Conservation (phyloP, 2,329 filamentous ascomycete genomes). For the Pezicula carpinea region DNA sequence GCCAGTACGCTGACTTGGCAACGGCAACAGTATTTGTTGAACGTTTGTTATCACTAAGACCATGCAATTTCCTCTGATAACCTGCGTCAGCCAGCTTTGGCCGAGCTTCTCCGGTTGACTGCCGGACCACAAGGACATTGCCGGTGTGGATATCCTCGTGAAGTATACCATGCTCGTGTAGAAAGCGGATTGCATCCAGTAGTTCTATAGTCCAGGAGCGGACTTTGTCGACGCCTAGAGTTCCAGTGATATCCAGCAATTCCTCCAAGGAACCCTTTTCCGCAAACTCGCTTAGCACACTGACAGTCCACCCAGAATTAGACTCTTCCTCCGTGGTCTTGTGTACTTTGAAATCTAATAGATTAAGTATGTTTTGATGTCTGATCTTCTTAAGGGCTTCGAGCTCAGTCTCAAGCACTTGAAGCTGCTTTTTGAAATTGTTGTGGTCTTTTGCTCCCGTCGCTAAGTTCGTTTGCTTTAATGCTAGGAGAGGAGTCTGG, state of each 20-base stretch:
- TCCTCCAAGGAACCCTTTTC: slow-evolving; percentile 81
- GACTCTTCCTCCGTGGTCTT: slow-evolving; percentile 54
- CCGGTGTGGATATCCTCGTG: slow-evolving; percentile 79
- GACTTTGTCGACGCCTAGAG: slow-evolving; percentile 68
- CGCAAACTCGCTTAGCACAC: slow-evolving; percentile 69
- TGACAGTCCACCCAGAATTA: slow-evolving; percentile 60
- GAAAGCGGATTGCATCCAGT: slow-evolving; percentile 80
- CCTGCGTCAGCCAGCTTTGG: slow-evolving; percentile 72
- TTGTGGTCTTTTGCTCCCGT: slow-evolving; percentile 52
- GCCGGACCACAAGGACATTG: slow-evolving; percentile 74
- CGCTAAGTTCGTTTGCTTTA: slow-evolving; percentile 66
- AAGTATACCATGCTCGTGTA: slow-evolving; percentile 78
- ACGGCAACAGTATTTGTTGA: slow-evolving; percentile 49
- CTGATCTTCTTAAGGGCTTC: slow-evolving; percentile 69
- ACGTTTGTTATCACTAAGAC: slow-evolving; percentile 49
- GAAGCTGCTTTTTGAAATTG: slow-evolving; percentile 70
- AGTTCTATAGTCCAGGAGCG: slow-evolving; percentile 90
- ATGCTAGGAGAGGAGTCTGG: slow-evolving; percentile 56
- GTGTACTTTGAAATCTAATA: slow-evolving; percentile 80
- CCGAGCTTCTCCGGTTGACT: slow-evolving; percentile 61
- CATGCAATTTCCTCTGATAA: slow-evolving; percentile 65
- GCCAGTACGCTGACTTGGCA: slow-evolving; percentile 76
- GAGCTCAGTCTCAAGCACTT: slow-evolving; percentile 70
- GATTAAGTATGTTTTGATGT: slow-evolving; percentile 71
- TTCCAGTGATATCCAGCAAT: slow-evolving; percentile 72